Evolutionary conservation across 164 flowering plant species (phyloP).

Genomic region (Magnolia kwangsiensis): DNA sequence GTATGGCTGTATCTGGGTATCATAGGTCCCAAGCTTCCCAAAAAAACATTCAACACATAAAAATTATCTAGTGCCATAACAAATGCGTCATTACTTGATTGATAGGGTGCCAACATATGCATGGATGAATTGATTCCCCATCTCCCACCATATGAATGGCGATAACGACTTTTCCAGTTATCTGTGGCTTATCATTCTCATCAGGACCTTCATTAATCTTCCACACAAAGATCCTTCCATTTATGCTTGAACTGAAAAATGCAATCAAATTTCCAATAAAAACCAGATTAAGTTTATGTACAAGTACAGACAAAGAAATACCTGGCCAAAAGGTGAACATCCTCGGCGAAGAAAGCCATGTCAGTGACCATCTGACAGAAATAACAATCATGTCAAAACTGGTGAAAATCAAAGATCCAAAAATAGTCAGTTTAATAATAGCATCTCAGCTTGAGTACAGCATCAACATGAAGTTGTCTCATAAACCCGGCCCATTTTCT

Average conservation of each 20-base stretch:
- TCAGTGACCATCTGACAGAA: conserved; percentile 81
- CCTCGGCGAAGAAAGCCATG: conserved; percentile 97
- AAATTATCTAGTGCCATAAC: neutral
- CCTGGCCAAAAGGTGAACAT: conserved; percentile 96
- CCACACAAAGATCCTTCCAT: conserved; percentile 86
- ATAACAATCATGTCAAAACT: neutral
- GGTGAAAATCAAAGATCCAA: neutral
- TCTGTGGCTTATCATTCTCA: conserved; percentile 76
- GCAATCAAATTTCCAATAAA: neutral
- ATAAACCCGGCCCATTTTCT: no score
- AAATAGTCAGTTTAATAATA: neutral
- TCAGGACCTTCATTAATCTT: conserved; percentile 82
- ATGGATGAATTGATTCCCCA: conserved; percentile 62
- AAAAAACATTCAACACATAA: neutral
- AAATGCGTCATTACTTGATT: conserved; percentile 60
- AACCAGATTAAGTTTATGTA: neutral
- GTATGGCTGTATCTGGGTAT: neutral
- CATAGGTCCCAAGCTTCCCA: neutral
- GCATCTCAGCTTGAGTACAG: no score
- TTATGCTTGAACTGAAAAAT: conserved; percentile 68
- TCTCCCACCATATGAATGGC: conserved; percentile 70
- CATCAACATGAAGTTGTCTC: no score
- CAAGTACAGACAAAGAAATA: conserved; percentile 18
- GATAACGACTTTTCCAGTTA: conserved; percentile 55
- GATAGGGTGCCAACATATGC: conserved; percentile 95